Evolutionary conservation across 208 protist genomes (phyloP).

Genomic region (Leishmania arabica): DNA sequence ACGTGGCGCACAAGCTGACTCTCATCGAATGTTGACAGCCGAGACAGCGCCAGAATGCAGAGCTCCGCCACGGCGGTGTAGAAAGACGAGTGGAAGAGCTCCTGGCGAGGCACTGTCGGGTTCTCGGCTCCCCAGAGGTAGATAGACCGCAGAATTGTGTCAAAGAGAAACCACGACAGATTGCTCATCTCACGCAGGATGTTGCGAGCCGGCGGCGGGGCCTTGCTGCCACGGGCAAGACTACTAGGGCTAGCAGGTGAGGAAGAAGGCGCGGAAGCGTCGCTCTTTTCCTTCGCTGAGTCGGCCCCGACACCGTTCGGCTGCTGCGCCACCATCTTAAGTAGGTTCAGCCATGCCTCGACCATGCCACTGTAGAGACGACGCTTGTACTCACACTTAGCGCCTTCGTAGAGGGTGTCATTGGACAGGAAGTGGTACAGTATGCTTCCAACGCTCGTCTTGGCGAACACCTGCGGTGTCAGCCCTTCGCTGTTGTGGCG

Average conservation of each 20-base stretch:
- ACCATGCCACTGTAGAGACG: constrained; percentile 79
- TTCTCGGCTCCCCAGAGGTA: constrained; percentile 83
- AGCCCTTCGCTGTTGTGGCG: constrained; percentile 46
- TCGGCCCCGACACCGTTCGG: not conserved
- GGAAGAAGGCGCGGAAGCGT: not conserved
- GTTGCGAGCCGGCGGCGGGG: constrained; percentile 36
- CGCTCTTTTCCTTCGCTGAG: not conserved
- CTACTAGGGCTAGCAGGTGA: constrained; percentile 3
- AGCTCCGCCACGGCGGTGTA: constrained; percentile 67
- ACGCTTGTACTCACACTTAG: constrained; percentile 38
- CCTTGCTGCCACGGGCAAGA: constrained; percentile 17
- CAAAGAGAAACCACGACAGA: constrained; percentile 87
- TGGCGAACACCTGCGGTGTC: constrained; percentile 35
- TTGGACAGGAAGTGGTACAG: constrained; percentile 87
- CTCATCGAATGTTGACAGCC: constrained; percentile 60
- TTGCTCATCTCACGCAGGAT: constrained; percentile 70
- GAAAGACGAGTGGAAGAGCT: constrained; percentile 73
- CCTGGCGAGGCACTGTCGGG: constrained; percentile 27
- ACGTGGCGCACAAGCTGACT: constrained; percentile 60
- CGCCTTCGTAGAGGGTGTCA: constrained; percentile 70
- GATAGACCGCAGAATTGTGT: constrained; percentile 80
- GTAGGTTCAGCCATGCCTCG: constrained; percentile 69
- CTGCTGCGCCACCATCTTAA: constrained; percentile 27
- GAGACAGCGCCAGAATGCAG: constrained; percentile 58
- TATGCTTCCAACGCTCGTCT: constrained; percentile 64